These are phyloP conservation scores for Marasmius fiardii DNA, from an alignment of 1,284 basidiomycete species.

Conservation along the genomic window DNA sequence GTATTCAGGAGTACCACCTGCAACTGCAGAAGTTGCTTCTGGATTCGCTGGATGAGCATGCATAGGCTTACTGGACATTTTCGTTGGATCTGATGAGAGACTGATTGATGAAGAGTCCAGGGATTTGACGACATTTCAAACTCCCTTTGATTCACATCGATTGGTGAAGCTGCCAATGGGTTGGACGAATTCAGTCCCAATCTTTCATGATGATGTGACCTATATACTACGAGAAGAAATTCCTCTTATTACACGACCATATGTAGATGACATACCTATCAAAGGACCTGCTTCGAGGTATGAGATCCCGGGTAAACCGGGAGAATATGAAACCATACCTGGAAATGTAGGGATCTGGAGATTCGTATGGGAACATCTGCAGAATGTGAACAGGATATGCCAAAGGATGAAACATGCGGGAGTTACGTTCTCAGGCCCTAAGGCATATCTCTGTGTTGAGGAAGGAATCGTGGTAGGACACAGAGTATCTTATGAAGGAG, in stretches of 20 bases:
- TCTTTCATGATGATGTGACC: conserved; percentile 32
- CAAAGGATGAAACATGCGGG: no score
- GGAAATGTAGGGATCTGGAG: conserved; percentile 26
- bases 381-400: no score
- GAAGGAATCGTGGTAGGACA: no score
- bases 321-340: conserved; percentile 20
- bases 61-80: conserved; percentile 16
- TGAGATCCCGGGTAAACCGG: conserved; percentile 13
- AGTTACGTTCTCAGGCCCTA: no score
- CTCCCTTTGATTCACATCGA: conserved; percentile 17
- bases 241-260: conserved; percentile 27
- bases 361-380: no score
- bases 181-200: conserved; percentile 35
- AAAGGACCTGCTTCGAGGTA: conserved; percentile 20
- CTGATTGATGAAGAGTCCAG: conserved; percentile 21
- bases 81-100: conserved; percentile 22
- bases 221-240: conserved; percentile 34
- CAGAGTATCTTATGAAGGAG: conserved; percentile 27
- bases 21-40: conserved; percentile 12
- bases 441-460: no score
- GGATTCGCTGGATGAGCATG: conserved; percentile 3
- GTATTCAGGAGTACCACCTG: conserved; percentile 25
- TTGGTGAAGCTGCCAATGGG: conserved; percentile 24
- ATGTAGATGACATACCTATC: conserved; percentile 27
- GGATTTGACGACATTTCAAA: conserved; percentile 28